These are phyloP conservation scores for Bimuria novae-zelandiae DNA, from an alignment of 2,329 filamentous ascomycete genomes.

Conservation along the genomic window DNA sequence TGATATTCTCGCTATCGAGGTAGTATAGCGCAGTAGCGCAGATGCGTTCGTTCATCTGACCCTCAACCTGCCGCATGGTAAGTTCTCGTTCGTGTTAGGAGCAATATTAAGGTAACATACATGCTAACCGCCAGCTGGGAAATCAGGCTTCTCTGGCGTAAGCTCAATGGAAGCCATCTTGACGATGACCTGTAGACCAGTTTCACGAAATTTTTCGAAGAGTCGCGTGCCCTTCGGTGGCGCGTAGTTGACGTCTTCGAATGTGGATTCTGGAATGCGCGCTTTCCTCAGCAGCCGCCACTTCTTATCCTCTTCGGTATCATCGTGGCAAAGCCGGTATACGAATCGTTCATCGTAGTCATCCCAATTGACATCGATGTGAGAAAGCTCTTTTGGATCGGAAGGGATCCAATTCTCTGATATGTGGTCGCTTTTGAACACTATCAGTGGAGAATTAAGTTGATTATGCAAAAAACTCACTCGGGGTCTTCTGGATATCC, in stretches of 20 bases:
- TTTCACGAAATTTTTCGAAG: slow-evolving; percentile 16
- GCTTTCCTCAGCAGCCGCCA: slow-evolving; percentile 26
- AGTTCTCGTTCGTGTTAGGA: neutral
- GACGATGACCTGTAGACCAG: slow-evolving; percentile 63
- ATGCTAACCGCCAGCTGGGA: slow-evolving; percentile 60
- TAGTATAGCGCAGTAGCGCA: slow-evolving; percentile 66
- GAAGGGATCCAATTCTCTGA: slow-evolving; percentile 17
- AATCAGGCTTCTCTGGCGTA: slow-evolving; percentile 61
- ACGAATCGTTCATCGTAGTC: neutral
- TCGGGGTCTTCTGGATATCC: neutral
- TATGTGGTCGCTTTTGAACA: slow-evolving; percentile 13
- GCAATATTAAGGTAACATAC: neutral
- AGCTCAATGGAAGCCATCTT: slow-evolving; percentile 66
- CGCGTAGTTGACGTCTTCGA: slow-evolving; percentile 21
- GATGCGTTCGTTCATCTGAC: slow-evolving; percentile 63
- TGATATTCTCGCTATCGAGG: slow-evolving; percentile 64
- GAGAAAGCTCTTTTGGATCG: slow-evolving; percentile 8
- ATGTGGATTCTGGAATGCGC: slow-evolving; percentile 12
- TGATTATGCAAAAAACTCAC: slow-evolving; percentile 8
- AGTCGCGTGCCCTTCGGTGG: slow-evolving; percentile 16
- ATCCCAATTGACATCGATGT: slow-evolving; percentile 12
- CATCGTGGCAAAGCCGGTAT: neutral
- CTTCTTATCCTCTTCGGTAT: slow-evolving; percentile 15
- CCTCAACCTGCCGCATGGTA: slow-evolving; percentile 13
- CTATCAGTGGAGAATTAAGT: neutral